Base-by-base conservation (phyloP, 2,329 filamentous ascomycete genomes). In the Colletotrichum sublineola region DNA sequence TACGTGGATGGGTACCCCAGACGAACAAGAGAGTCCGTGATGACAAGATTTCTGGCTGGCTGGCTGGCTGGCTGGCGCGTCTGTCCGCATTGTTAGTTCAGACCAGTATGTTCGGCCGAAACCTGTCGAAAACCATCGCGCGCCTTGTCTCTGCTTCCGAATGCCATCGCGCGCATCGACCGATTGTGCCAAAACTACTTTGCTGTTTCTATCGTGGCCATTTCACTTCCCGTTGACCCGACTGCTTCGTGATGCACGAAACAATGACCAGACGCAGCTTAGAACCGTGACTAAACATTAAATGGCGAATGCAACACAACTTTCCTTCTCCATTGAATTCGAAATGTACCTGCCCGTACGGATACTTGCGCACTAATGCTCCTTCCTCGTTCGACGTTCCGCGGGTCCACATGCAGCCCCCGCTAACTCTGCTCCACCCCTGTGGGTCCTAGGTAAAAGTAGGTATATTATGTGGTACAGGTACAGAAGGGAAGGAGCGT, bases 81-180 rank as follows among this genome's bases (percentile, higher is more conserved):
- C 48, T 55, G 38, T 42, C 18, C 3, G 36, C 24, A 55, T 55
- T 38, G 29, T 50, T 48, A 53, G 38, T 68, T 60, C 58, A 72
- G 65, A 48, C 66, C 58, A 48, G 15, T 53, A n/a, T 40, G 36
- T 64, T 70, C 65, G 60, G 69, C 69, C 69, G 65, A 72, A 72
- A 68, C 58, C 44, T 48, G 29, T 36, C 12, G 53, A 29, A 36
- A 67, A 55, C 44, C 68, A 31, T 65, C 53, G 14, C 36, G 12
- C 29, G 38, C 48, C 12, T 36, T 14, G 18, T 15, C 36, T n/a
- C 31, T 52, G 48, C 40, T 42, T 53, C n/a, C 18, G 29, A 31
- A 31, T 8, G 36, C 24, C 48, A 52, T 48, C 15, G 60, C 40
- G 24, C 44, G 50, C 24, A 52, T 31, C 50, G 24, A 14, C 50